These are phyloP conservation scores for Cornus suecica DNA, from an alignment of 148 eudicot genomes.

Conservation along the genomic window DNA sequence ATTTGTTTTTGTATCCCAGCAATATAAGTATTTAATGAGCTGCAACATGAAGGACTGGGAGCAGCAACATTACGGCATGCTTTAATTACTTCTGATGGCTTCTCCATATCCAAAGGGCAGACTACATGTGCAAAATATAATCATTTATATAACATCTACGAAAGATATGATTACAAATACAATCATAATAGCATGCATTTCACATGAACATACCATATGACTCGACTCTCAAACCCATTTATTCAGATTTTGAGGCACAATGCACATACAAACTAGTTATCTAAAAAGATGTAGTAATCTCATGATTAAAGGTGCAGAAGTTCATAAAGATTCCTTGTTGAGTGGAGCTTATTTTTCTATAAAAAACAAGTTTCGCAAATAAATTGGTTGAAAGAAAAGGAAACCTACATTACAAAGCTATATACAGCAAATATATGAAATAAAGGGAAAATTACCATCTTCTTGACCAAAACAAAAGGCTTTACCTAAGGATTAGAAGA, in stretches of 20 bases:
- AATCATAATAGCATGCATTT: not conserved
- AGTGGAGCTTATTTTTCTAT: no score
- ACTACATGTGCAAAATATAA: slow-evolving; percentile 38
- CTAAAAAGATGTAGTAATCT: not conserved
- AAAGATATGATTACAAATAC: not conserved
- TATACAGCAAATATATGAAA: no score
- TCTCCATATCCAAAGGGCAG: slow-evolving; percentile 73
- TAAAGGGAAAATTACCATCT: no score
- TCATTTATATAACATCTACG: slow-evolving; percentile 1
- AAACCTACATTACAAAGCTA: no score
- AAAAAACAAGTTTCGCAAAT: no score
- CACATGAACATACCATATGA: not conserved
- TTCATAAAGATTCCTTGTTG: no score
- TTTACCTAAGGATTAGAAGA: no score
- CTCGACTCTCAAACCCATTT: not conserved
- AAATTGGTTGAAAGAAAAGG: no score
- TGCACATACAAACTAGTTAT: not conserved
- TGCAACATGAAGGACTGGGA: slow-evolving; percentile 87
- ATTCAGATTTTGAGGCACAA: not conserved
- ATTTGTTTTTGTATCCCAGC: slow-evolving; percentile 73
- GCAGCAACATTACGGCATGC: slow-evolving; percentile 83
- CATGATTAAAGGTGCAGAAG: not conserved
- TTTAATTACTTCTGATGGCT: slow-evolving; percentile 70
- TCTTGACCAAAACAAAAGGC: no score
- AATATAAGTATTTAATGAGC: slow-evolving; percentile 72